Percentiles rank a stretch among this genome's conserved stretches.
phyloP scores from a whole-genome alignment of 1,284 basidiomycete genomes.

The Singerocomus inundabilis region DNA sequence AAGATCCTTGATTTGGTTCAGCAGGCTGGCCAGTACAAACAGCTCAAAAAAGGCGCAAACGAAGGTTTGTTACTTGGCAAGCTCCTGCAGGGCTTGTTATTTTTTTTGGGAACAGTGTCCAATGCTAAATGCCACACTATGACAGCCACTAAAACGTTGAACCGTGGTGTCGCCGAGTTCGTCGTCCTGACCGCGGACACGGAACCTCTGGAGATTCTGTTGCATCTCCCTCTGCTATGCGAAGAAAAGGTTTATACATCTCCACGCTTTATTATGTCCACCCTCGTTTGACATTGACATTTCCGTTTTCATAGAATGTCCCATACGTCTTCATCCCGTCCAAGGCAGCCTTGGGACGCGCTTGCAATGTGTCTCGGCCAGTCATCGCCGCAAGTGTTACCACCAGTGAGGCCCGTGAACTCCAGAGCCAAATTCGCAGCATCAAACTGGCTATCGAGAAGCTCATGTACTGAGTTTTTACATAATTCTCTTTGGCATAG shows the following conservation, averaged over 20 bases:
- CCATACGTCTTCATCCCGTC: constrained; percentile 95
- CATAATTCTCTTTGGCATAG: constrained; percentile 2
- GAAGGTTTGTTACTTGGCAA: constrained; percentile 58
- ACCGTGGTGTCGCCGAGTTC: constrained; percentile 98
- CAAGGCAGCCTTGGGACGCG: constrained; percentile 93
- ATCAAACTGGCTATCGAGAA: constrained; percentile 91
- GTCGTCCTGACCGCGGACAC: constrained; percentile 98
- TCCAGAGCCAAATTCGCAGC: constrained; percentile 87
- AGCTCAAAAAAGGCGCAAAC: constrained; percentile 98
- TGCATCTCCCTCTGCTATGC: constrained; percentile 96
- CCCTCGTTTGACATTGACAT: background rate
- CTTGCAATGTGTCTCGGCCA: constrained; percentile 93
- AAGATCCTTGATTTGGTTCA: constrained; percentile 90
- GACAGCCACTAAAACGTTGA: constrained; percentile 92
- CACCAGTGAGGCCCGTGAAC: constrained; percentile 93
- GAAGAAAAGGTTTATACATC: constrained; percentile 84
- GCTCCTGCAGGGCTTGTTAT: background rate
- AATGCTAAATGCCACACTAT: constrained; percentile 7
- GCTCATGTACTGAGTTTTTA: constrained; percentile 33
- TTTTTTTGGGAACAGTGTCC: background rate
- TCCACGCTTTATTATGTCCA: background rate
- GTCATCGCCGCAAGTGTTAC: constrained; percentile 96
- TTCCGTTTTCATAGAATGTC: constrained; percentile 67
- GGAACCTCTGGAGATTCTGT: constrained; percentile 96
- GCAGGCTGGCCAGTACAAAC: constrained; percentile 91